Conservation (phyloP, 768 basidiomycete genomes). For the Antrodiella citrinella region DNA sequence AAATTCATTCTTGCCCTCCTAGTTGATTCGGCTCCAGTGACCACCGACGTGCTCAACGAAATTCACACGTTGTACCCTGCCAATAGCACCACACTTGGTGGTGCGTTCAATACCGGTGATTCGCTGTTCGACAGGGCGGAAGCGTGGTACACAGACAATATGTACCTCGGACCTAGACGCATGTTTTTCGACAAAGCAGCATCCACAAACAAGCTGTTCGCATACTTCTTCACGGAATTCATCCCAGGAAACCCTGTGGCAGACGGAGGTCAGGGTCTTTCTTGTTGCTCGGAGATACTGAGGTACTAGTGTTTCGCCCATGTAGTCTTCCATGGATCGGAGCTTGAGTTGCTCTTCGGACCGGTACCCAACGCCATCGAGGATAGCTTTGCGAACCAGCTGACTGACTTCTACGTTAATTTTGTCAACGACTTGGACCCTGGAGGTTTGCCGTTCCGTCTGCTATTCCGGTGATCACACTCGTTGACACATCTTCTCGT, state of each 20-base stretch:
- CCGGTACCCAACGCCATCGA: conserved; percentile 37
- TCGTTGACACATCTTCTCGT: not conserved
- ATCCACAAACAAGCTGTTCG: conserved; percentile 39
- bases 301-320: no score
- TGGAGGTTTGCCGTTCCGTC: conserved; percentile 33
- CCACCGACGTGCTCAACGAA: conserved; percentile 30
- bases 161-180: conserved; percentile 45
- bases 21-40: conserved; percentile 45
- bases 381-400: conserved; percentile 35
- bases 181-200: conserved; percentile 44
- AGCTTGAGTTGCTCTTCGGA: conserved; percentile 41
- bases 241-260: conserved; percentile 43
- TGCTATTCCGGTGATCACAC: no score
- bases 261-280: conserved; percentile 35
- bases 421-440: conserved; percentile 51
- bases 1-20: conserved; percentile 39
- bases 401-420: conserved; percentile 47
- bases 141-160: conserved; percentile 51
- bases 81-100: conserved; percentile 38
- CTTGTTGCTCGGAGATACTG: not conserved
- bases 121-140: conserved; percentile 48
- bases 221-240: conserved; percentile 48
- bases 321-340: conserved; percentile 42
- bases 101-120: conserved; percentile 51
- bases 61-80: conserved; percentile 38